Evolutionary conservation across 202 grass and related monocot species (phyloP).

Genomic region (Schoenoplectus triqueter): DNA sequence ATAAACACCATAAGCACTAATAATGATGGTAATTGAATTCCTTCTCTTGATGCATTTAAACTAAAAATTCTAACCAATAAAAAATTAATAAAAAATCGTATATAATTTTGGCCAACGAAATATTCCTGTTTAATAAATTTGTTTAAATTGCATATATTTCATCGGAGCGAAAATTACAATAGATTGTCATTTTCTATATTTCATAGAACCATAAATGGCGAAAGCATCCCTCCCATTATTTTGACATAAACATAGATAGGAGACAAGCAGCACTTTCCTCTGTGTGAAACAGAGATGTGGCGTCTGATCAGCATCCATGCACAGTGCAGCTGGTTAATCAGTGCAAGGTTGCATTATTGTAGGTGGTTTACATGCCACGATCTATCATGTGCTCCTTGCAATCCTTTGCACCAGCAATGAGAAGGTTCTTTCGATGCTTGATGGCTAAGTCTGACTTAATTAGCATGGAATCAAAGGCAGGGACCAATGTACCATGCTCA

Average conservation of each 20-base stretch:
- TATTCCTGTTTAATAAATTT: too few species aligned
- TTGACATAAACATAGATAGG: neutral
- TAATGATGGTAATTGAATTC: too few species aligned
- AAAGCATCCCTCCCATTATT: neutral
- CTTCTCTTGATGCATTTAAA: too few species aligned
- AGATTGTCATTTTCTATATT: neutral
- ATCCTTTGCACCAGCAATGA: slow-evolving; percentile 16
- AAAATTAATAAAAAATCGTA: too few species aligned
- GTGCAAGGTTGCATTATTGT: slow-evolving; percentile 5
- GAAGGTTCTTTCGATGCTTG: slow-evolving; percentile 31
- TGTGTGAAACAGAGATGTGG: slow-evolving; percentile 13
- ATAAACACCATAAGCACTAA: too few species aligned
- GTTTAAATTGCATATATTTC: neutral
- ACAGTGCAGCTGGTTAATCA: slow-evolving; percentile 26
- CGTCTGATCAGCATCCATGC: neutral
- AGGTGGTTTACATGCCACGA: slow-evolving; percentile 37
- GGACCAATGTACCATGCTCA: slow-evolving; percentile 29
- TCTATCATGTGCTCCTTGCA: slow-evolving; percentile 31
- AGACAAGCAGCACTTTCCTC: neutral
- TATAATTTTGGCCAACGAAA: too few species aligned
- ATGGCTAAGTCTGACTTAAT: slow-evolving; percentile 23
- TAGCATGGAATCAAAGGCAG: slow-evolving; percentile 15
- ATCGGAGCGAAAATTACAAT: neutral
- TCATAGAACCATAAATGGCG: neutral
- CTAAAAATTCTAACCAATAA: too few species aligned